A percentile compares a stretch with the other conserved stretches of the same genome.
Conservation (phyloP, 1,284 basidiomycete genomes). For the Apiotrichum veenhuisii region DNA sequence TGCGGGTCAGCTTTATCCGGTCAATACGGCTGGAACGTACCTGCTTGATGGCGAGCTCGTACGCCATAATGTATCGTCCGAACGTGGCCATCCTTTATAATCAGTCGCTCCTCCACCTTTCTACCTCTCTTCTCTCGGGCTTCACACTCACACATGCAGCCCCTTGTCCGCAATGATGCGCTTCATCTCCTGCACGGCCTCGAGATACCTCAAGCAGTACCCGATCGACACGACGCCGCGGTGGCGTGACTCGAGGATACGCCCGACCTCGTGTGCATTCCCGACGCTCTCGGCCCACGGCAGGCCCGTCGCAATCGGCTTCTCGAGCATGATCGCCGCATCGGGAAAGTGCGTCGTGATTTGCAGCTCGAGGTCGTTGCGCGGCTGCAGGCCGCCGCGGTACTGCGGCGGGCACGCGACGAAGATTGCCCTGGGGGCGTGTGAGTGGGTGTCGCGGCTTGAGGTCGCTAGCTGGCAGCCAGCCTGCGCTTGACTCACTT, state of each 20-base stretch:
- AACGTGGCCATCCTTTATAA: conserved; percentile 51
- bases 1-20: conserved; percentile 6
- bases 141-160: conserved; percentile 48
- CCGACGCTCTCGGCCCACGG: conserved; percentile 48
- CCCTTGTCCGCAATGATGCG: conserved; percentile 54
- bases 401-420: conserved; percentile 89
- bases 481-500: conserved; percentile 40
- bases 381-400: conserved; percentile 68
- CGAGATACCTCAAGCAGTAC: conserved; percentile 49
- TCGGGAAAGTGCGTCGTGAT: conserved; percentile 82
- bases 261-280: conserved; percentile 59
- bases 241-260: conserved; percentile 60
- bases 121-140: too few species aligned
- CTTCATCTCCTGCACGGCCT: conserved; percentile 55
- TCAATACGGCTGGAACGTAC: conserved; percentile 15
- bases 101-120: neutral
- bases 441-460: neutral
- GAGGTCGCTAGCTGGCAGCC: neutral
- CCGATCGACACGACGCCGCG: conserved; percentile 56
- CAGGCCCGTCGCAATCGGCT: conserved; percentile 55
- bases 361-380: conserved; percentile 82
- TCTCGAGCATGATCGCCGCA: conserved; percentile 84
- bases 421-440: conserved; percentile 63
- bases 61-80: conserved; percentile 53
- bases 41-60: conserved; percentile 39